Conservation (phyloP, 139 green algal species). For the Eudorina sp. region DNA sequence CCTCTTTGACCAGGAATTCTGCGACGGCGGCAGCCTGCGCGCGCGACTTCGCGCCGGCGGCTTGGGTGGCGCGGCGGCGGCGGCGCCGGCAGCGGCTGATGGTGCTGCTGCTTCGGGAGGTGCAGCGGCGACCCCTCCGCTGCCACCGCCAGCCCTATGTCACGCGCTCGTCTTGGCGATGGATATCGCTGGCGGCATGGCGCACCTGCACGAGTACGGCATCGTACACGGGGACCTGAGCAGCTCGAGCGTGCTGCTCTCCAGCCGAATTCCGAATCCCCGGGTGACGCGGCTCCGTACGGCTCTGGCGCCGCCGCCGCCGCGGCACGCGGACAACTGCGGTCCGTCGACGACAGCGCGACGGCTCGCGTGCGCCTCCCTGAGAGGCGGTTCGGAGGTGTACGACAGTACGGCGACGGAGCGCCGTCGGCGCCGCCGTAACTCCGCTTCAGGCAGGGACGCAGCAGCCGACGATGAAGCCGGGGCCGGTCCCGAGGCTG, state of each 20-base stretch:
- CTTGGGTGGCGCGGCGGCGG: not conserved
- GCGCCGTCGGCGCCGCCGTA: too few species aligned
- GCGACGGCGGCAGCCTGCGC: not conserved
- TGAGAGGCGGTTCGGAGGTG: too few species aligned
- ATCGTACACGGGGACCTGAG: constrained; percentile 58
- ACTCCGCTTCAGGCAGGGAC: too few species aligned
- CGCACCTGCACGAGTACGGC: constrained; percentile 45
- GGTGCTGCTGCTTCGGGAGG: not conserved
- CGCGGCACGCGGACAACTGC: not conserved
- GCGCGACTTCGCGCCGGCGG: not conserved
- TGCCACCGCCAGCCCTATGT: too few species aligned
- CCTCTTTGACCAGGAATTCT: constrained; percentile 3
- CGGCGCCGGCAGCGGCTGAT: not conserved
- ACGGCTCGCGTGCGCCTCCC: too few species aligned
- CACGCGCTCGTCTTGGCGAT: constrained; percentile 35
- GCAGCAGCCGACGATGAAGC: too few species aligned
- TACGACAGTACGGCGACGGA: too few species aligned
- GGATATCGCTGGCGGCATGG: constrained; percentile 50
- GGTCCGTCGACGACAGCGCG: not conserved
- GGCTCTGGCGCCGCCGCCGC: not conserved
- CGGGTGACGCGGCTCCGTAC: not conserved
- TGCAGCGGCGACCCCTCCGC: not conserved
- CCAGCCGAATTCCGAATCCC: not conserved
- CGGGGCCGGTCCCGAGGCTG: too few species aligned
- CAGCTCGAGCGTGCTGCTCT: constrained; percentile 50